Evolutionary conservation across 352 stramenopile species (phyloP), one percentile per base, ranked within the genome.

Genomic region (Phytopythium boreale): DNA sequence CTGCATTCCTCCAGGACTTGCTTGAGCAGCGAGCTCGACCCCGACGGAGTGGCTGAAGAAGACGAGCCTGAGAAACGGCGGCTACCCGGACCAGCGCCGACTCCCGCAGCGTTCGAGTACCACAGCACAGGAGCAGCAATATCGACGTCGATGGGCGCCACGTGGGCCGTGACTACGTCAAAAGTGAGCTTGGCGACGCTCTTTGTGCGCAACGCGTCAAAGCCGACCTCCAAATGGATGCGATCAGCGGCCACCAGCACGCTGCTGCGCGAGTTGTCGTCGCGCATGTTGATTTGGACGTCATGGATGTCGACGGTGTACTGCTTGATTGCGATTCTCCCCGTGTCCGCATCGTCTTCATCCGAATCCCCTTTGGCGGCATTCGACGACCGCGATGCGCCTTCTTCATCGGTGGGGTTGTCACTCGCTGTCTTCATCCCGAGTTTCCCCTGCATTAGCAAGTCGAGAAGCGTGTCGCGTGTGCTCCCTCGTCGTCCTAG

Each of bases 1-100:
- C 72, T 86, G 60, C 82, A 95, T 63, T 95, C 86, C 6, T 93
- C 83, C 69, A 95, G 76, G 10, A 95, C 84, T 53, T 90, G 72
- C 62, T 91, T 88, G 36, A 93, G 63, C 19, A 95, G 62, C 34
- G 55, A 60, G 9, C 67, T 63, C 2, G 81, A 70, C 15, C 57
- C 70, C 7, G 70, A 52, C 4, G 63, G 34, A 4, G 71, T 62
- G 8, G 47, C 43, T 24, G 53, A 68, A 10, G 49, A 37, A 27
- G 49, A 15, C 12, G 49, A n/a, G 3, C 0, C 7, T 15, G 36
- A 51, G 15, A 39, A 27, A 10, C 56, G 22, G 10, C 56, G 37
- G 4, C 56, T 61, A 19, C 56, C 41, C 8, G 34, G 27, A 4
- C 37, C 24, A 19, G 37, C 2, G 20, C 56, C 43, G 2, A 51